phyloP scores from a whole-genome alignment of 78 protist genomes.

The Dictyostelium discoideum region DNA sequence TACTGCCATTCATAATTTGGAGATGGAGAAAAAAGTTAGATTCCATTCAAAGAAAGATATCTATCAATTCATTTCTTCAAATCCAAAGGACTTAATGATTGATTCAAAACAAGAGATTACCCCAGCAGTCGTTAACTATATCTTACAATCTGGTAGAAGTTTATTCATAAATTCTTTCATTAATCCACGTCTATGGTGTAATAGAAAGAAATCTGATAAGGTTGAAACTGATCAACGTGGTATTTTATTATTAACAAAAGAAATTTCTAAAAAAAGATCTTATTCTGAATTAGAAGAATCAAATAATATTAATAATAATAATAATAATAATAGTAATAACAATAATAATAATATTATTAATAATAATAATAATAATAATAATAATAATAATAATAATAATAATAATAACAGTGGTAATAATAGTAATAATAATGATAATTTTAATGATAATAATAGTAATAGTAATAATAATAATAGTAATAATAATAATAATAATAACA shows the following conservation, averaged over 20 bases:
- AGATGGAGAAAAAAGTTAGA: conserved; percentile 50
- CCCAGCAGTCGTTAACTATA: conserved; percentile 15
- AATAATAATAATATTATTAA: no score
- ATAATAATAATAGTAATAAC: neutral
- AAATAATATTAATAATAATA: neutral
- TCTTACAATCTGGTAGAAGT: conserved; percentile 61
- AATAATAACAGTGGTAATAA: neutral
- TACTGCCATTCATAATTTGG: conserved; percentile 57
- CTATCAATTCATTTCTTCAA: conserved; percentile 23
- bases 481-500: neutral
- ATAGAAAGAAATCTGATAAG: conserved; percentile 61
- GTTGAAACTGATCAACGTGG: conserved; percentile 50
- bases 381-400: neutral
- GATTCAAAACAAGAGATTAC: conserved; percentile 59
- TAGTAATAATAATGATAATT: neutral
- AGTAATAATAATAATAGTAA: neutral
- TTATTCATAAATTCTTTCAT: conserved; percentile 35
- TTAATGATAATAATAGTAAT: neutral
- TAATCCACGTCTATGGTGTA: conserved; percentile 61
- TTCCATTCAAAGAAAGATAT: conserved; percentile 67
- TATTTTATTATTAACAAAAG: conserved; percentile 24
- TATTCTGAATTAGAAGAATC: neutral
- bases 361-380: neutral
- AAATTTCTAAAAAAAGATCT: conserved; percentile 21
- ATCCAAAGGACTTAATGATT: conserved; percentile 50